Conservation (phyloP, 108 stramenopile species). For the Skeletonema grethae region DNA sequence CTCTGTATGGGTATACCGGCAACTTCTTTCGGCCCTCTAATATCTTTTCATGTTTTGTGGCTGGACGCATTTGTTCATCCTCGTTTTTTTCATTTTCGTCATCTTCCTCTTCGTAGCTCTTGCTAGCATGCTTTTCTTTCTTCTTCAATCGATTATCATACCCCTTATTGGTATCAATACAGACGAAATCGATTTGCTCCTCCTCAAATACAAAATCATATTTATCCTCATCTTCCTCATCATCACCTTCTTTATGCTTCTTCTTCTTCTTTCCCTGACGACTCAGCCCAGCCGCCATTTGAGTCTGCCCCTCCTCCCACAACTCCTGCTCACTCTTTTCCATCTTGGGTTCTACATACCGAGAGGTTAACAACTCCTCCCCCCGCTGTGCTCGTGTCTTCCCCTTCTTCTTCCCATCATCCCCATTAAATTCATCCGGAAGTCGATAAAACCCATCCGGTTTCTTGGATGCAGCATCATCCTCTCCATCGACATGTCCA, state of each 20-base stretch:
- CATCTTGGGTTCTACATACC: slow-evolving; percentile 90
- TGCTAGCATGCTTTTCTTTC: slow-evolving; percentile 19
- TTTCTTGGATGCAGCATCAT: slow-evolving; percentile 38
- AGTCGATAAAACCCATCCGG: slow-evolving; percentile 79
- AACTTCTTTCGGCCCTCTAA: slow-evolving; percentile 88
- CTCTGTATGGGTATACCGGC: slow-evolving; percentile 95
- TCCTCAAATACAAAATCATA: slow-evolving; percentile 97
- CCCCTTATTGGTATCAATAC: slow-evolving; percentile 82
- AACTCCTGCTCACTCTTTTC: slow-evolving; percentile 96
- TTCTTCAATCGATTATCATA: slow-evolving; percentile 69
- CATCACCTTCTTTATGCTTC: slow-evolving; percentile 19
- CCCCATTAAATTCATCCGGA: slow-evolving; percentile 71
- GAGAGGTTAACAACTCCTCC: slow-evolving; percentile 76
- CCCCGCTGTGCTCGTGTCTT: slow-evolving; percentile 68
- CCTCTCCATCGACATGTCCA: slow-evolving; percentile 48
- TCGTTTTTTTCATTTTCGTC: slow-evolving; percentile 29
- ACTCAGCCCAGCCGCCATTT: slow-evolving; percentile 56
- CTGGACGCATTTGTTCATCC: slow-evolving; percentile 46
- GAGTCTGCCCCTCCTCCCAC: slow-evolving; percentile 96
- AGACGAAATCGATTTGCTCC: slow-evolving; percentile 94
- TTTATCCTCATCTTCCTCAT: slow-evolving; percentile 66
- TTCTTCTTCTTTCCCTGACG: slow-evolving; percentile 43
- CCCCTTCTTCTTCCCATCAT: slow-evolving; percentile 24
- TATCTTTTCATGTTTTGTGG: slow-evolving; percentile 93
- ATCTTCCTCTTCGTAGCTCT: slow-evolving; percentile 26